phyloP scores from a whole-genome alignment of 1,284 basidiomycete genomes.

The Apiotrichum siamense region DNA sequence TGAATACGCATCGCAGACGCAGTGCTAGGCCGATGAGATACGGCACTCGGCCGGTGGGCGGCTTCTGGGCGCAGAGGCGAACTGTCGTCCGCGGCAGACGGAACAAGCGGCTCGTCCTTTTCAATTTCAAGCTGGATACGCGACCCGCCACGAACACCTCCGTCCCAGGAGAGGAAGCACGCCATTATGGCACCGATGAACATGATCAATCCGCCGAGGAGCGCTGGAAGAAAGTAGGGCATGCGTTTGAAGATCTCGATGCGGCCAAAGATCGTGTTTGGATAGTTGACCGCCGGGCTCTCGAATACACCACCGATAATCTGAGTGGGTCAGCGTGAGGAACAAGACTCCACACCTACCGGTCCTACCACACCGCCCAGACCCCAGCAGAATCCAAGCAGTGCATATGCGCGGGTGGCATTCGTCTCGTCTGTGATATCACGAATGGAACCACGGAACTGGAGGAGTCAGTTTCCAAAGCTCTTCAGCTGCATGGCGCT shows the following conservation, averaged over 20 bases:
- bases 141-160: constrained; percentile 74
- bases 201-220: constrained; percentile 69
- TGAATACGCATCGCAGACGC: constrained; percentile 22
- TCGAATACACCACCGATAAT: constrained; percentile 84
- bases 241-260: constrained; percentile 64
- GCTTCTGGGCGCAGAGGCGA: constrained; percentile 14
- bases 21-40: constrained; percentile 17
- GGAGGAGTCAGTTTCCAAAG: constrained; percentile 13
- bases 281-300: constrained; percentile 77
- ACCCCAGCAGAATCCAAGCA: constrained; percentile 93
- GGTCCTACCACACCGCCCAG: constrained; percentile 63
- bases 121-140: constrained; percentile 68
- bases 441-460: constrained; percentile 68
- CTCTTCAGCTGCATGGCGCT: not conserved
- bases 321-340: constrained; percentile 10
- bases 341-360: constrained; percentile 11
- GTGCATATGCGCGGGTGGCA: constrained; percentile 88
- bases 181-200: constrained; percentile 70
- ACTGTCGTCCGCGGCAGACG: constrained; percentile 3
- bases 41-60: too few relatives aligned
- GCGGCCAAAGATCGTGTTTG: constrained; percentile 58
- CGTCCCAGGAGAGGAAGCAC: constrained; percentile 84
- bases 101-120: constrained; percentile 53
- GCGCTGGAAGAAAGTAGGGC: constrained; percentile 87
- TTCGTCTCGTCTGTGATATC: constrained; percentile 75